These are phyloP conservation scores for Clonostachys byssicola DNA, from an alignment of 2,329 filamentous ascomycete species.

Conservation along the genomic window DNA sequence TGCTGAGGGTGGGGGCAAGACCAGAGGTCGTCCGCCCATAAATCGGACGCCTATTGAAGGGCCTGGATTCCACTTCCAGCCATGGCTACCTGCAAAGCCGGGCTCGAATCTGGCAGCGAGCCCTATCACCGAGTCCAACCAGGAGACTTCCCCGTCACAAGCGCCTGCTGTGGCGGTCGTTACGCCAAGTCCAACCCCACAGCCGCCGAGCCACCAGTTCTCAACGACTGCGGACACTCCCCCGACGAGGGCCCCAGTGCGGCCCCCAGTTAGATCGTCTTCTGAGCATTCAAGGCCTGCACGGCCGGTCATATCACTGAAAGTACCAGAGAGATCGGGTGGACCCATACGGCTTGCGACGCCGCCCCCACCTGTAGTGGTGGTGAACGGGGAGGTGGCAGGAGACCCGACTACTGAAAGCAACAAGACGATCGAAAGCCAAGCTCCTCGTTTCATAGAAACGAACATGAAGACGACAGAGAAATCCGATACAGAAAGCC, in stretches of 20 bases:
- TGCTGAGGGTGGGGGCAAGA: constrained; percentile 60
- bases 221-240: background rate
- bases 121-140: constrained; percentile 4
- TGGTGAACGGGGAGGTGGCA: background rate
- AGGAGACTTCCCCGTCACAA: background rate
- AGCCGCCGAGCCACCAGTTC: background rate
- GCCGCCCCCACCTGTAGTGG: constrained; percentile 29
- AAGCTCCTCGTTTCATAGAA: background rate
- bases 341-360: constrained; percentile 61
- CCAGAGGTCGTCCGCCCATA: constrained; percentile 75
- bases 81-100: constrained; percentile 43
- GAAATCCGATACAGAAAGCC: no score
- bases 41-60: constrained; percentile 57
- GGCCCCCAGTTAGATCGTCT: no score
- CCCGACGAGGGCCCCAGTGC: background rate
- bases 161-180: background rate
- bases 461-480: background rate
- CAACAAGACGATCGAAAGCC: background rate
- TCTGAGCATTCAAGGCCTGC: constrained; percentile 11
- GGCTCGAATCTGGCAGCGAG: constrained; percentile 5
- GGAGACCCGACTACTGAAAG: background rate
- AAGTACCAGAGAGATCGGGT: constrained; percentile 46
- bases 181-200: background rate
- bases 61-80: constrained; percentile 65
- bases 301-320: constrained; percentile 32